A percentile compares a stretch with the other conserved stretches of the same genome.
These are phyloP conservation scores for Oenanthe javanica DNA, from an alignment of 140 eudicot species.

Conservation along the genomic window DNA sequence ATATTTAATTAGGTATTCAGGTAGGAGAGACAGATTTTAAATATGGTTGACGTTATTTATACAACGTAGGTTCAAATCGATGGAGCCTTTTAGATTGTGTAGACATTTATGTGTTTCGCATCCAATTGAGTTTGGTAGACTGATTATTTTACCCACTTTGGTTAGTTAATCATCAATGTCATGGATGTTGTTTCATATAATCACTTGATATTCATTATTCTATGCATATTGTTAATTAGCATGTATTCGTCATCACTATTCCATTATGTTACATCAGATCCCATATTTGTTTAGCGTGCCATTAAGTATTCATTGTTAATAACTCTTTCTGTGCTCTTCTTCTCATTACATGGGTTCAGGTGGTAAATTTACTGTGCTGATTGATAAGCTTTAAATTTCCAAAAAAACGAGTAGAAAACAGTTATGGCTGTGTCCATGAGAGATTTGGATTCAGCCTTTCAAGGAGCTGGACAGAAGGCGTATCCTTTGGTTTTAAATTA, in stretches of 20 bases:
- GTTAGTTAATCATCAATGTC: not conserved
- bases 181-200: not conserved
- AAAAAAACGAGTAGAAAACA: constrained; percentile 20
- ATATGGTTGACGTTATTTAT: not conserved
- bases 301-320: not conserved
- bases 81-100: not conserved
- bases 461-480: constrained; percentile 98
- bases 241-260: not conserved
- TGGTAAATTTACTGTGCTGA: constrained; percentile 19
- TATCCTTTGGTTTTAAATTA: constrained; percentile 50
- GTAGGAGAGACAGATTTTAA: not conserved
- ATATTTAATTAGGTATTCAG: not conserved
- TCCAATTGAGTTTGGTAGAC: not conserved
- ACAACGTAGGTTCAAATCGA: not conserved
- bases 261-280: not conserved
- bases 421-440: constrained; percentile 87
- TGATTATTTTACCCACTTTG: not conserved
- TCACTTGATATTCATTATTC: not conserved
- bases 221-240: not conserved
- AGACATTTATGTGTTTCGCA: not conserved
- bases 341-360: constrained; percentile 24
- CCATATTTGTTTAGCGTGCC: not conserved
- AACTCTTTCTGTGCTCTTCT: constrained; percentile 12
- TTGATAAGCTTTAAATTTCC: constrained; percentile 17
- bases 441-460: constrained; percentile 95